phyloP scores from a whole-genome alignment of 129 eudicot species.

The Arctium lappa region DNA sequence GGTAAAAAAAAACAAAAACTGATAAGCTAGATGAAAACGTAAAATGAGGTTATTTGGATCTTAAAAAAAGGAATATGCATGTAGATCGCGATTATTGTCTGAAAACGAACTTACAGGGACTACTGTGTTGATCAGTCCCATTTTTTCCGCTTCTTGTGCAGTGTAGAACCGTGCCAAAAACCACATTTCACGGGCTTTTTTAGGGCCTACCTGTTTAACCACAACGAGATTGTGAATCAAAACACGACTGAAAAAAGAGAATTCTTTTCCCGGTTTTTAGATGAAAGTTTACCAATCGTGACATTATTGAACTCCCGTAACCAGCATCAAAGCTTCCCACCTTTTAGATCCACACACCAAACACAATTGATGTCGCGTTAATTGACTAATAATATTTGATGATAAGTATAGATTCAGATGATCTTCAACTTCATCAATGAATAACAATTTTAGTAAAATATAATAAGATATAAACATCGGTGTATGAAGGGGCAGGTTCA shows the following conservation, averaged over 20 bases:
- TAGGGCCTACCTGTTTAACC: slow-evolving; percentile 78
- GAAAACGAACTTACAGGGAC: slow-evolving; percentile 69
- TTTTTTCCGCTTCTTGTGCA: slow-evolving; percentile 87
- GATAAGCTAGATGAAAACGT: not conserved
- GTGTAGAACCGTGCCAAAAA: slow-evolving; percentile 81
- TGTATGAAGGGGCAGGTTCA: not conserved
- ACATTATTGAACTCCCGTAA: slow-evolving; percentile 94
- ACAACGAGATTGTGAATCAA: slow-evolving; percentile 5
- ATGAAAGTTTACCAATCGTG: slow-evolving; percentile 69
- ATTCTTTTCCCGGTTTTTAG: not conserved
- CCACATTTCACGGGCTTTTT: slow-evolving; percentile 99
- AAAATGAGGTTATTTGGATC: not conserved
- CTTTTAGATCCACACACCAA: slow-evolving; percentile 36
- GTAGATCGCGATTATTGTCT: not conserved
- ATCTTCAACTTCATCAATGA: not conserved
- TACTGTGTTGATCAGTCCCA: slow-evolving; percentile 93
- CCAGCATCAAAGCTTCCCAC: slow-evolving; percentile 99
- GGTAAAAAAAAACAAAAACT: not conserved
- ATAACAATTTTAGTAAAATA: not conserved
- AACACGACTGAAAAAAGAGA: not conserved
- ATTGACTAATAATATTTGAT: not conserved
- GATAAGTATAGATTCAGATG: not conserved
- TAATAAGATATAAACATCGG: not conserved
- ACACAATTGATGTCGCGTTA: not conserved
- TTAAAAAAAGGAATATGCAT: not conserved